These are phyloP conservation scores for Colletotrichum kahawae DNA, from an alignment of 2,329 filamentous ascomycete genomes.

Conservation along the genomic window DNA sequence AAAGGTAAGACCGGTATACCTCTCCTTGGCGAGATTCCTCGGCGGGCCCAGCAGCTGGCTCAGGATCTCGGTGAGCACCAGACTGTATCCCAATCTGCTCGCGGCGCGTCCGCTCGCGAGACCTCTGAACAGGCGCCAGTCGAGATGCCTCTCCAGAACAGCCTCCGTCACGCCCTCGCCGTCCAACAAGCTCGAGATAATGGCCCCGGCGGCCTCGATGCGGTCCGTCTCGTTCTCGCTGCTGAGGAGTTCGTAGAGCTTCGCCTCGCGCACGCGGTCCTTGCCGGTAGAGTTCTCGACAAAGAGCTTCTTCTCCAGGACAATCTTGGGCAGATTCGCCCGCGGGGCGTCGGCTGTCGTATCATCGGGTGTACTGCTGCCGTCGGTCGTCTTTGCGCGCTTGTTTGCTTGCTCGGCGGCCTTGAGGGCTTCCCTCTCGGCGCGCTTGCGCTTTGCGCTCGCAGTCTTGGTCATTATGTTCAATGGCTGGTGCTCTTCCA, in stretches of 20 bases:
- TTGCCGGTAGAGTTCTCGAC: constrained; percentile 55
- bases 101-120: constrained; percentile 90
- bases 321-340: constrained; percentile 26
- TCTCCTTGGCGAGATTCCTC: constrained; percentile 42
- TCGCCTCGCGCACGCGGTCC: constrained; percentile 62
- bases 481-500: background rate
- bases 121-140: constrained; percentile 79
- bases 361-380: background rate
- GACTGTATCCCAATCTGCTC: constrained; percentile 85
- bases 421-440: constrained; percentile 24
- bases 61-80: constrained; percentile 84
- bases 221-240: constrained; percentile 63
- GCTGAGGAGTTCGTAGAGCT: constrained; percentile 65
- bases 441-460: constrained; percentile 25
- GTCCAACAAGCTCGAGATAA: constrained; percentile 60
- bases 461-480: constrained; percentile 22
- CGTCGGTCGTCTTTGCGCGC: constrained; percentile 31
- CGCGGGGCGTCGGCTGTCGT: background rate
- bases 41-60: constrained; percentile 68
- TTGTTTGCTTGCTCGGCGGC: constrained; percentile 17
- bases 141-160: constrained; percentile 62
- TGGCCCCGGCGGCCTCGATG: constrained; percentile 62
- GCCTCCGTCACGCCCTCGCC: constrained; percentile 54
- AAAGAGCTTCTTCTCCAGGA: constrained; percentile 48
- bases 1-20: constrained; percentile 60